These are phyloP conservation scores for Phytophthora sojae DNA, from an alignment of 352 stramenopile species.

Conservation along the genomic window DNA sequence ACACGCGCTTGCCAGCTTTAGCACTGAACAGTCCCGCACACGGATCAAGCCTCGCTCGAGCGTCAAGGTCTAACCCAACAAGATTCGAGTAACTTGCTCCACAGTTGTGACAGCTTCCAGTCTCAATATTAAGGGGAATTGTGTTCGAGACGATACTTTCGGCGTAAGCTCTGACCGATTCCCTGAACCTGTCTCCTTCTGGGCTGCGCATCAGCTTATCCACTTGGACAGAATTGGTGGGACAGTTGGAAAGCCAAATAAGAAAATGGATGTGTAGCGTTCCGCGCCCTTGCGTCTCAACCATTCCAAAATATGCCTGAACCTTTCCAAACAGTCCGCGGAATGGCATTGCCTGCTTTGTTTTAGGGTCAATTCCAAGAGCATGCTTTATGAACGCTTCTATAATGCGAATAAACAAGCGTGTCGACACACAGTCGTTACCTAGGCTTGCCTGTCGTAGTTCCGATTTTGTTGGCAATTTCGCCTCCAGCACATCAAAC, in stretches of 20 bases:
- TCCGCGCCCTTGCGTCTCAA: slow-evolving; percentile 10
- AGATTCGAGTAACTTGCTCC: background rate
- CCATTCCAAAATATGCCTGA: slow-evolving; percentile 12
- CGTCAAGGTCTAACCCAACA: background rate
- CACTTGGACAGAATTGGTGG: background rate
- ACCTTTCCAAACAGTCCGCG: slow-evolving; percentile 10
- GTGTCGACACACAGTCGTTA: slow-evolving; percentile 16
- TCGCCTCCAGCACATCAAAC: slow-evolving; percentile 5
- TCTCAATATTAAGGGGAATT: background rate
- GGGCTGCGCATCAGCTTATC: background rate
- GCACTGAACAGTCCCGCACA: background rate
- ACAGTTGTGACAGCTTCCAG: background rate
- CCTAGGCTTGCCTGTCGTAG: background rate
- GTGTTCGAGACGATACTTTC: background rate
- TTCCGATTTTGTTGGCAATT: slow-evolving; percentile 11
- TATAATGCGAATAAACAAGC: slow-evolving; percentile 15
- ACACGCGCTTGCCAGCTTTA: background rate
- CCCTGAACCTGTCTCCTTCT: background rate
- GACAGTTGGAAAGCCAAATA: slow-evolving; percentile 4
- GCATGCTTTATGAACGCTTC: slow-evolving; percentile 12
- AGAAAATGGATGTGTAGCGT: slow-evolving; percentile 20
- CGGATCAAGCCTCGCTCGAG: background rate
- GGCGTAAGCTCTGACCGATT: background rate
- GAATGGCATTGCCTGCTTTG: background rate
- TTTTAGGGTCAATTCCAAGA: slow-evolving; percentile 7